Percentiles rank a stretch among this genome's conserved stretches.
phyloP scores from a whole-genome alignment of 345 rosid species.

The Citrus australasica region DNA sequence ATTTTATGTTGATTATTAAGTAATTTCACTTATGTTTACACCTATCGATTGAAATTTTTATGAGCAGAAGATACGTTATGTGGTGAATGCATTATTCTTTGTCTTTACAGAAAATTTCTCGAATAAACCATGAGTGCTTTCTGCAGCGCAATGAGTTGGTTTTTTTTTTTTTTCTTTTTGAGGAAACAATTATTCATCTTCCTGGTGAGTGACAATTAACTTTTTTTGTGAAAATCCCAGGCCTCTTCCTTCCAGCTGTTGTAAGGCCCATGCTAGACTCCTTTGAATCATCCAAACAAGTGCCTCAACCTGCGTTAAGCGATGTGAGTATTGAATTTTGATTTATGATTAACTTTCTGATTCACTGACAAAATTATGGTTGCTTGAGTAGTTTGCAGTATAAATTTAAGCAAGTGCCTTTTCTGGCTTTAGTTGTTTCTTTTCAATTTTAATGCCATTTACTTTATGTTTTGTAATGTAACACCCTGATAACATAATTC shows the following conservation, averaged over 20 bases:
- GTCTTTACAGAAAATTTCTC: neutral
- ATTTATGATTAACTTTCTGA: neutral
- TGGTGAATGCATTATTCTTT: neutral
- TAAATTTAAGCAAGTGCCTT: conserved; percentile 51
- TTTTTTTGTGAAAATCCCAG: conserved; percentile 34
- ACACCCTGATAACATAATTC: neutral
- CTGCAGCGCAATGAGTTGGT: neutral
- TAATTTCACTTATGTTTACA: neutral
- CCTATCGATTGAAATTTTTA: neutral
- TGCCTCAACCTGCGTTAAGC: conserved; percentile 66
- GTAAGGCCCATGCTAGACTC: conserved; percentile 96
- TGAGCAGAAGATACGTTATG: neutral
- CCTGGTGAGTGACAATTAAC: neutral
- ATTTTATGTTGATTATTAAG: neutral
- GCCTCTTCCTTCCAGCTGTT: conserved; percentile 91
- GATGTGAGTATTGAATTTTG: conserved; percentile 53
- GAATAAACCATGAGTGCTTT: neutral
- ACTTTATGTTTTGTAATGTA: neutral
- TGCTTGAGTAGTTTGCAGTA: neutral
- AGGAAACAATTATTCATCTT: neutral
- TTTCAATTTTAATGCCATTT: neutral
- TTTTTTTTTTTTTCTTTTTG: no score
- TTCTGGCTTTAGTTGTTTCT: conserved; percentile 55
- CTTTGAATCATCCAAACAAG: conserved; percentile 75
- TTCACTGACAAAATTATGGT: neutral